A percentile compares a stretch with the other conserved stretches of the same genome.
Conservation (phyloP, 192 early-diverging fungal species). For the Gaertneriomyces sp. region DNA sequence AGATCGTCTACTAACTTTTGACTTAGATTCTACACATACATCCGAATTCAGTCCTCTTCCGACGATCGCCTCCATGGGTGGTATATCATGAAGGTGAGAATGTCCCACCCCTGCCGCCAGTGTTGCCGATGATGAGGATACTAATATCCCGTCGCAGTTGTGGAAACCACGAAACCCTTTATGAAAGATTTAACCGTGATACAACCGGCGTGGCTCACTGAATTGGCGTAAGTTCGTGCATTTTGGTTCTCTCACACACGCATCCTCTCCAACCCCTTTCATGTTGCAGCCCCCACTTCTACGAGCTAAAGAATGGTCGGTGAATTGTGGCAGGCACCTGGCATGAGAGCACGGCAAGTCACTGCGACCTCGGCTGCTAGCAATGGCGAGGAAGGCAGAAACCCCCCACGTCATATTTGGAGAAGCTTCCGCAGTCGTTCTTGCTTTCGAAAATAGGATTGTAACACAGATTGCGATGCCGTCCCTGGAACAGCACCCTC, state of each 20-base stretch:
- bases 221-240: conserved; percentile 36
- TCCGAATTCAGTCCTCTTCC: conserved; percentile 45
- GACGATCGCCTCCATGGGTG: conserved; percentile 49
- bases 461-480: neutral
- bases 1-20: too few species aligned
- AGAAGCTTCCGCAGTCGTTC: neutral
- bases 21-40: conserved; percentile 35
- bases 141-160: conserved; percentile 23
- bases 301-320: conserved; percentile 15
- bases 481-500: neutral
- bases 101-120: neutral
- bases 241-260: neutral
- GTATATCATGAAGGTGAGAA: conserved; percentile 48
- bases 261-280: neutral
- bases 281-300: conserved; percentile 25
- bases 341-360: too few species aligned
- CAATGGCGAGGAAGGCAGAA: neutral
- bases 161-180: conserved; percentile 46
- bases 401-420: neutral
- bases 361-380: too few species aligned
- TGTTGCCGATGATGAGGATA: neutral
- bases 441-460: neutral
- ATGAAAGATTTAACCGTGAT: conserved; percentile 47
- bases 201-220: conserved; percentile 50
- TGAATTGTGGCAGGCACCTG: neutral